Evolutionary conservation across 2,329 filamentous ascomycete species (phyloP), one percentile per base, ranked within the genome.

Genomic region (Aspergillus candidus): DNA sequence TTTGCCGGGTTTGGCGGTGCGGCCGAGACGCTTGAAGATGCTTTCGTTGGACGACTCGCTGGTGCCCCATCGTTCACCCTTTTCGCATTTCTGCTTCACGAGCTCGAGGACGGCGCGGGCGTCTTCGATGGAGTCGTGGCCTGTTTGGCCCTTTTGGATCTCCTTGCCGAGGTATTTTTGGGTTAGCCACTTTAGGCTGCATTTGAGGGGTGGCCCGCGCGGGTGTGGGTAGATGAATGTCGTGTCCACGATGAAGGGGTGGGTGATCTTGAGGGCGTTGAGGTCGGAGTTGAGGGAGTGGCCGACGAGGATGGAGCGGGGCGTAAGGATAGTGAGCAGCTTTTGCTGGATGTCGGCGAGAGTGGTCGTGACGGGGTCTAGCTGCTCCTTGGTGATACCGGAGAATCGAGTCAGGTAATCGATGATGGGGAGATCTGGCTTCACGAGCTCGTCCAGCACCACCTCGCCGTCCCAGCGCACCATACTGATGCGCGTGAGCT

Each of bases 51-150:
- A 83, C 2, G 82, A 77, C 35, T 94, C 88, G 39, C 80, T 80
- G 0, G 84, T 84, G 31, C 88, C 93, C 87, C 90, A 98, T 17
- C 74, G 69, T 52, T 86, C 86, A 33, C 93, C 93, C 67, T 87
- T 93, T 65, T 97, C 90, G 64, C 91, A 96, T 66, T 98, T 98
- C 61, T 91, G 84, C 67, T 93, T 94, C 38, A 97, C 82, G 2
- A 98, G 82, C 58, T 97, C 90, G 11, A 98, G 81, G 52, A 89
- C 94, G 3, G 93, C 89, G 52, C 78, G 83, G 11, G 93, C 89
- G 64, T 98, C 93, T 66, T 98, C 93, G 50, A 95, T 78, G 46
- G 87, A 93, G 73, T 97, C 84, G 63, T 98, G 93, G 12, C 93
- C 93, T 12, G 75, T 74, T 12, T 73, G 73, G 40, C 84, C 85